These are phyloP conservation scores for Silybum marianum DNA, from an alignment of 129 eudicot genomes.

Conservation along the genomic window DNA sequence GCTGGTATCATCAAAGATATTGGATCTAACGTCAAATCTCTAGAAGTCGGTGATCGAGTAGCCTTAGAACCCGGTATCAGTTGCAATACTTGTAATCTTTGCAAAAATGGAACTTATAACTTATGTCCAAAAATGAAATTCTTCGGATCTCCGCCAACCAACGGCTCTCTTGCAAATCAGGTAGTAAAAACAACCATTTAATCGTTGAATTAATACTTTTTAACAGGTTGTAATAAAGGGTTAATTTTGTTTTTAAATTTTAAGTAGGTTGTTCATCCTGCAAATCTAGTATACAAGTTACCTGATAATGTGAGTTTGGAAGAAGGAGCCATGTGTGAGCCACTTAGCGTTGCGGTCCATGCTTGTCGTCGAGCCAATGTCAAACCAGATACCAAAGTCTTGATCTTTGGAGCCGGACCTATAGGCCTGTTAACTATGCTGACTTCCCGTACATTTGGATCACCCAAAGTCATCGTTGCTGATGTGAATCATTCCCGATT, in stretches of 20 bases:
- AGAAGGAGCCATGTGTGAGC: slow-evolving; percentile 70
- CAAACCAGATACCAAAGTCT: slow-evolving; percentile 37
- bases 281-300: slow-evolving; percentile 47
- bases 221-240: neutral
- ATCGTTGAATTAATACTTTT: neutral
- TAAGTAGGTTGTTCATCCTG: slow-evolving; percentile 56
- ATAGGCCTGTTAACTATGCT: slow-evolving; percentile 58
- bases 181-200: slow-evolving; percentile 7
- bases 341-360: slow-evolving; percentile 51
- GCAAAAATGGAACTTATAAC: slow-evolving; percentile 51
- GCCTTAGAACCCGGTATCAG: slow-evolving; percentile 58
- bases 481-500: slow-evolving; percentile 43
- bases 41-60: slow-evolving; percentile 54
- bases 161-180: slow-evolving; percentile 54
- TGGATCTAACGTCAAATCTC: slow-evolving; percentile 43
- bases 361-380: slow-evolving; percentile 54
- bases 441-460: slow-evolving; percentile 55
- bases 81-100: slow-evolving; percentile 44
- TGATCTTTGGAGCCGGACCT: slow-evolving; percentile 60
- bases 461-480: slow-evolving; percentile 44
- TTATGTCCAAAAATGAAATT: slow-evolving; percentile 49
- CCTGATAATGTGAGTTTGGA: slow-evolving; percentile 58
- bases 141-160: slow-evolving; percentile 54
- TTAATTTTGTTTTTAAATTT: neutral
- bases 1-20: slow-evolving; percentile 55